Percentiles rank a stretch among this genome's conserved stretches.
phyloP scores from a whole-genome alignment of 768 basidiomycete species.

The Cantharellus anzutake region DNA sequence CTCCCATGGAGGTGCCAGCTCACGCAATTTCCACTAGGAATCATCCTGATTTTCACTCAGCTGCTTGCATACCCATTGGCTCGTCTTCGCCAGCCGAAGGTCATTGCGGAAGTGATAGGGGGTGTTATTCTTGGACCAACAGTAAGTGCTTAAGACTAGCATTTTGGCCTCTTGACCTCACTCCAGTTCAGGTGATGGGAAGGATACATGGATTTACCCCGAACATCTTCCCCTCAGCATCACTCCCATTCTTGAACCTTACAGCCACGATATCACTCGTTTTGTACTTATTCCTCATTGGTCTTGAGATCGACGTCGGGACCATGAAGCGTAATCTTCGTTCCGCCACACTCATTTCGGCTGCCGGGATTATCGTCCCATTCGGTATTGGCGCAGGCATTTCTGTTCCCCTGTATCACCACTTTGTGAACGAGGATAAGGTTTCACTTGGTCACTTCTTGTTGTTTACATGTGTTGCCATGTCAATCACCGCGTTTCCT shows the following conservation, averaged over 20 bases:
- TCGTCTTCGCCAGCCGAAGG: constrained; percentile 71
- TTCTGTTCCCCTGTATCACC: constrained; percentile 49
- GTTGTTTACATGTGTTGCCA: constrained; percentile 68
- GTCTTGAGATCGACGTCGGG: constrained; percentile 62
- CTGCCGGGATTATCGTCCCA: constrained; percentile 53
- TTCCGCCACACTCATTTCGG: constrained; percentile 33
- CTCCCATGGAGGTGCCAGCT: background rate
- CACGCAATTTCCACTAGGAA: constrained; percentile 23
- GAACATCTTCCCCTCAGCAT: constrained; percentile 21
- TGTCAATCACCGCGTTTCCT: constrained; percentile 68
- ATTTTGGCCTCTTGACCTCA: constrained; percentile 20
- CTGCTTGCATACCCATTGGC: constrained; percentile 42
- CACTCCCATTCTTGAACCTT: constrained; percentile 38
- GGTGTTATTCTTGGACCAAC: constrained; percentile 64
- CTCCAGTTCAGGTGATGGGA: constrained; percentile 33
- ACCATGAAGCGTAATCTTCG: background rate
- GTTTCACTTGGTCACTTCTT: constrained; percentile 68
- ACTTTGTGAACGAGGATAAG: constrained; percentile 31
- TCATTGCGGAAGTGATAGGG: constrained; percentile 83
- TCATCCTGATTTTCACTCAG: constrained; percentile 70
- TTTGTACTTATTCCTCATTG: constrained; percentile 68
- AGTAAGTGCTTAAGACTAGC: background rate
- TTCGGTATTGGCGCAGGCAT: constrained; percentile 61
- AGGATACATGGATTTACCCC: constrained; percentile 51
- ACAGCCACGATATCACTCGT: constrained; percentile 60